Base-by-base conservation (phyloP, 306 rosid genomes). In the Rubus parviflorus region DNA sequence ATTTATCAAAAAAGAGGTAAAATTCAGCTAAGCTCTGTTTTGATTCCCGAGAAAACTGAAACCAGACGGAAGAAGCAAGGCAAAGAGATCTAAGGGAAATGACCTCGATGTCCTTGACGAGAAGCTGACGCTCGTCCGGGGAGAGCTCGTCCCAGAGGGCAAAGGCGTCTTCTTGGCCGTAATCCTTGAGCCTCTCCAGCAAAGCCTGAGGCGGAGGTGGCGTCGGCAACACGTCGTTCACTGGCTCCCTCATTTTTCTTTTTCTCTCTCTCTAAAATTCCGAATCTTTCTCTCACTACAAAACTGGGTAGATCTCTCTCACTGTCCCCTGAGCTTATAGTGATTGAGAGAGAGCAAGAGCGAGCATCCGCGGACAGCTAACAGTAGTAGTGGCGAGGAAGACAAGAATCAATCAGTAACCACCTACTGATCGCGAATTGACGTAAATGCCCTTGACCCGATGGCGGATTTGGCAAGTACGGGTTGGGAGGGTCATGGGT, bases 61-160 rank as follows among this genome's bases (percentile, higher is more conserved):
- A 30, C 35, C 35, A 30, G 35, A 30, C 35, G 35, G 35, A 30
- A 17, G 54, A 19, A 17, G 22, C 64, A 2, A 37, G 5, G 57
- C 3, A 58, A 37, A 63, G 77, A 74, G 79, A 77, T 68, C 60
- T 58, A 38, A 47, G 49, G 10, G 71, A 77, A 61, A 25, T 75
- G 74, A 93, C 98, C 86, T 92, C 84, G 74, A 96, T 88, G 49
- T 96, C 99, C 81, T 83, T 88, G 79, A 96, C 96, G 79, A 96
- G 99, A 45, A 81, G 76, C 77, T 86, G 89, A 1, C 97, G 97
- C 22, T 96, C 98, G 8, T 91, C 91, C 5, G 75, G 75, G 17
- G 99, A 89, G 76, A 96, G 97, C 82, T 96, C 98, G 41, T 92
- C 91, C 99, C 98, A 96, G 66, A 90, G 97, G 45, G 94, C 82